Evolutionary conservation across 2,329 filamentous ascomycete species (phyloP).

Genomic region (Trichoderma semiorbis): DNA sequence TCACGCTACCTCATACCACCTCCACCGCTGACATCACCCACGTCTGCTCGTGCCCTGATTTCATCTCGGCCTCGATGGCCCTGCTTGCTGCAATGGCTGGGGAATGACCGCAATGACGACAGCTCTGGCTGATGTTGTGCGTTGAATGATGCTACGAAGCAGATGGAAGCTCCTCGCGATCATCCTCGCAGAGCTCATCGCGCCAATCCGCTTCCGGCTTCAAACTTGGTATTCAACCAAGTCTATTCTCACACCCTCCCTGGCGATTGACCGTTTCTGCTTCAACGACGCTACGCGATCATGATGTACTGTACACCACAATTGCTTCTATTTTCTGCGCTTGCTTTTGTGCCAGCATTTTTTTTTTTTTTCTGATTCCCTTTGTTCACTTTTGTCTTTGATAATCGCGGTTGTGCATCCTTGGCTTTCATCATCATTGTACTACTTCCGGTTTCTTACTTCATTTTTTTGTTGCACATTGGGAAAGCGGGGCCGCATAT

Average conservation of each 20-base stretch:
- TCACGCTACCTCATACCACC: conserved; percentile 23
- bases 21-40: conserved; percentile 27
- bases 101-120: conserved; percentile 16
- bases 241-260: conserved; percentile 1
- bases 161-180: neutral
- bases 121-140: neutral
- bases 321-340: neutral
- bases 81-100: neutral
- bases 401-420: neutral
- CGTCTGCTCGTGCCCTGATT: conserved; percentile 9
- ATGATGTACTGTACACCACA: conserved; percentile 10
- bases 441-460: neutral
- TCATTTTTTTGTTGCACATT: neutral
- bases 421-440: conserved; percentile 9
- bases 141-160: neutral
- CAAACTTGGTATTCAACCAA: neutral
- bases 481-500: neutral
- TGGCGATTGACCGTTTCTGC: neutral
- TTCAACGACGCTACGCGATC: conserved; percentile 10
- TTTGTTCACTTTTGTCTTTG: neutral
- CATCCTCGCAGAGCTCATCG: neutral
- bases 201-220: neutral
- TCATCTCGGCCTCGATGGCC: neutral
- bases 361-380: neutral
- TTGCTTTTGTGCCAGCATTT: neutral